Base-by-base conservation (phyloP, 768 basidiomycete species). In the Lactarius trivialis region DNA sequence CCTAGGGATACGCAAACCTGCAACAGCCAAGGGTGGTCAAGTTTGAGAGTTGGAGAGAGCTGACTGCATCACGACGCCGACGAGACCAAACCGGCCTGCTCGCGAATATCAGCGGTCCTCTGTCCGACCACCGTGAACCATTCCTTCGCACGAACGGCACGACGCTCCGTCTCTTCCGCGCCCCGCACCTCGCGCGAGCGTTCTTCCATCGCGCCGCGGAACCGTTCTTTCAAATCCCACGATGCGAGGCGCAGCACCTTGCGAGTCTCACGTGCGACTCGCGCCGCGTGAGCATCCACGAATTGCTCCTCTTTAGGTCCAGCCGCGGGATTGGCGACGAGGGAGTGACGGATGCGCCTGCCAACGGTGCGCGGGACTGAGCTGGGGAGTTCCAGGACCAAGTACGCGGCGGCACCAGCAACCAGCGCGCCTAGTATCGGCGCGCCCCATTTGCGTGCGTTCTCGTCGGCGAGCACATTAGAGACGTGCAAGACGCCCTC, bases 291-390 rank as follows among this genome's bases (percentile, higher is more conserved):
- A 2, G 75, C 78, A 60, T 85, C 82, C 33, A 88, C 80, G 69
- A 86, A 93, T 33, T 77, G 64, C n/a, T 71, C 70, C 56, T 84
- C 78, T 52, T 83, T 81, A 36, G 77, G 75, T 26, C 73, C 76
- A 33, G 78, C 79, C 49, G 77, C 77, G n/a, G 71, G 66, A 34
- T 73, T 76, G 17, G n/a, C n/a, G n/a, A 80, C 69, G 8, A 97
- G 80, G 3, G 85, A 81, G 3, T 83, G 78, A 64, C 82, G 82
- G 60, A 98, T 84, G 57, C 93, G 83, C 60, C 93, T 81, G 11
- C 97, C 97, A 60, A 98, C 82, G 14, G 91, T 96, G 61, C 84
- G 82, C 48, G 97, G 96, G 67, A 99, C 87, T 4, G 93, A 85
- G 69, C 76, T 81, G 0, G 97, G 97, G 24, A 99, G 81, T 69